phyloP scores from a whole-genome alignment of 2,329 filamentous ascomycete genomes.

The Botrytis galanthina region DNA sequence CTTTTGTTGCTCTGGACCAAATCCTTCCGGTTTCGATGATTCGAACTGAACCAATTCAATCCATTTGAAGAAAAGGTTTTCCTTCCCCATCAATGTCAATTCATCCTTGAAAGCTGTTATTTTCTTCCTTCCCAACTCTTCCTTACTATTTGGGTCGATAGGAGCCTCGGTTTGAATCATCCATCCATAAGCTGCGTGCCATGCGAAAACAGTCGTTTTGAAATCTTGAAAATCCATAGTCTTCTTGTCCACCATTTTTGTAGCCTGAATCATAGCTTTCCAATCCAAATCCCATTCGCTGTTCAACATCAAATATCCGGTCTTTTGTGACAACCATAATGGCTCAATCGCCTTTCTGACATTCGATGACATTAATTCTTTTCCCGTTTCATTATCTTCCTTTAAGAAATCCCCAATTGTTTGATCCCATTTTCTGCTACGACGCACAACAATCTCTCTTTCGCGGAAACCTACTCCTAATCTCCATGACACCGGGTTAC shows the following conservation, averaged over 20 bases:
- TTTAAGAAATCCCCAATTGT: conserved; percentile 43
- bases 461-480: conserved; percentile 72
- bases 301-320: conserved; percentile 83
- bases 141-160: conserved; percentile 46
- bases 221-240: conserved; percentile 63
- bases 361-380: conserved; percentile 58
- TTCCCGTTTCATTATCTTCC: conserved; percentile 48
- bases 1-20: conserved; percentile 70
- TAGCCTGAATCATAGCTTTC: conserved; percentile 72
- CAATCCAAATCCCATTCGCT: conserved; percentile 87
- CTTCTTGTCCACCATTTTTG: conserved; percentile 64
- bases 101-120: conserved; percentile 78
- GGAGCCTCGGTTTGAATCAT: conserved; percentile 62
- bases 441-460: conserved; percentile 76
- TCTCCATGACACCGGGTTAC: conserved; percentile 71
- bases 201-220: conserved; percentile 66
- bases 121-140: conserved; percentile 67
- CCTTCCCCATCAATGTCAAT: conserved; percentile 74
- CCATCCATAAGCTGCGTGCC: conserved; percentile 69
- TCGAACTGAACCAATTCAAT: conserved; percentile 91
- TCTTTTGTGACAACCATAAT: conserved; percentile 69
- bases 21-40: conserved; percentile 73
- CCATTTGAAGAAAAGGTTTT: conserved; percentile 87
- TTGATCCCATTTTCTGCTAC: conserved; percentile 70
- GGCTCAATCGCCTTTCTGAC: conserved; percentile 68